A percentile compares a stretch with the other conserved stretches of the same genome.
Evolutionary conservation across 2,329 filamentous ascomycete genomes (phyloP).

Genomic region (Colletotrichum brevisporum): DNA sequence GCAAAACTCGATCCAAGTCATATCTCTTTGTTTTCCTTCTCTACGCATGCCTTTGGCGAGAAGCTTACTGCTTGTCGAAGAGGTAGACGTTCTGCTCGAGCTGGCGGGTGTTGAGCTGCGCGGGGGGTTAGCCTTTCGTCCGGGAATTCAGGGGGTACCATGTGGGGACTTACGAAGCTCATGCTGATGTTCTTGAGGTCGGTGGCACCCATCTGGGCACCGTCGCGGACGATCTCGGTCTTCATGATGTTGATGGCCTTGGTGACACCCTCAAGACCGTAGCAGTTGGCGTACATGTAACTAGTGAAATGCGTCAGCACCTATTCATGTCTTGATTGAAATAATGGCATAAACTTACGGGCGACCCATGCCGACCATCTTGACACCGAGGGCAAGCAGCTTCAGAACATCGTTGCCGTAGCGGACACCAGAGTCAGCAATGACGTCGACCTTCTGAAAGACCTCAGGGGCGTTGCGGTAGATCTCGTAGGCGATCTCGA

Average conservation of each 20-base stretch:
- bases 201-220: conserved; percentile 51
- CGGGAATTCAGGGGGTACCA: too few relatives aligned
- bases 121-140: neutral
- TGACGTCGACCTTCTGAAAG: conserved; percentile 52
- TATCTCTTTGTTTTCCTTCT: neutral
- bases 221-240: conserved; percentile 58
- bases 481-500: conserved; percentile 52
- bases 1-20: neutral
- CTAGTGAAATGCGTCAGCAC: conserved; percentile 8
- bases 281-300: conserved; percentile 66
- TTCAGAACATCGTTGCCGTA: conserved; percentile 57
- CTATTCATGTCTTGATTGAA: neutral
- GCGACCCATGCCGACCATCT: conserved; percentile 59
- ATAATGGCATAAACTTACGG: conserved; percentile 42
- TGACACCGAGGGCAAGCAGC: conserved; percentile 56
- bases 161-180: conserved; percentile 32
- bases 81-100: conserved; percentile 36
- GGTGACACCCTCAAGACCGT: conserved; percentile 62
- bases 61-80: conserved; percentile 20
- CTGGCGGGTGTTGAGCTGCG: conserved; percentile 35
- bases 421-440: conserved; percentile 56
- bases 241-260: conserved; percentile 63
- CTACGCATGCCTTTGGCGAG: neutral
- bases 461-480: conserved; percentile 53
- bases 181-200: conserved; percentile 44